Base-by-base conservation (phyloP, 768 basidiomycete genomes). In the Guyanaporus albipodus region DNA sequence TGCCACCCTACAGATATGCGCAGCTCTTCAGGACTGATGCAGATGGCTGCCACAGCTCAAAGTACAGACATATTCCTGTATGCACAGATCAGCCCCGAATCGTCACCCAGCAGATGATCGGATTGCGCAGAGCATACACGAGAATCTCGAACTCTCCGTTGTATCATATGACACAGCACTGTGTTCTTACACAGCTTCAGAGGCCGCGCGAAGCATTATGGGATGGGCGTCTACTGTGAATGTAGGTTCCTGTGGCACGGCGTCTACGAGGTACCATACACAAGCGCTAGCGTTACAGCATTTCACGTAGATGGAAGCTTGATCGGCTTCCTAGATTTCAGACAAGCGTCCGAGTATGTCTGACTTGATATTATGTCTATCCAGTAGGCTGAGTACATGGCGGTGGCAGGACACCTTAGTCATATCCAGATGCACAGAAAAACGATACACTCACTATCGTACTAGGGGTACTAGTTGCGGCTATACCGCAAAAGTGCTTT, bases 401-500 rank as follows among this genome's bases (percentile, higher is more conserved):
- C 26, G 40, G 22, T 27, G 29, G 22, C 28, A 36, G 34, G 8
- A 33, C 6, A 3, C 9, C 15, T 56, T 9, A 56, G 48, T 27
- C 9, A 28, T 18, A 28, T 7, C 21, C n/a, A 17, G 14, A 12
- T 6, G n/a, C 17, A 34, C 14, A 32, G 22, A 27, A 12, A 9
- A n/a, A 38, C 21, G 31, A 17, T n/a, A 0, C 24, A 60, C 50
- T 56, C 49, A 58, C 55, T 49, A 45, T 51, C 31, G 8, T 42
- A 29, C 28, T 17, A 14, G 37, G n/a, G 39, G 14, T 42, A 10
- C 37, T 65, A 58, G 9, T 50, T 78, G 53, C 86, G 76, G 60
- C 79, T 82, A 57, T 90, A 85, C 55, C 84, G 70, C 52, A 89
- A 66, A 49, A 90, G 70, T n/a, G 87, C 88, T 67, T 91, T 91